Evolutionary conservation across 495 filamentous ascomycete species (phyloP).

Genomic region (Bacidia gigantensis): DNA sequence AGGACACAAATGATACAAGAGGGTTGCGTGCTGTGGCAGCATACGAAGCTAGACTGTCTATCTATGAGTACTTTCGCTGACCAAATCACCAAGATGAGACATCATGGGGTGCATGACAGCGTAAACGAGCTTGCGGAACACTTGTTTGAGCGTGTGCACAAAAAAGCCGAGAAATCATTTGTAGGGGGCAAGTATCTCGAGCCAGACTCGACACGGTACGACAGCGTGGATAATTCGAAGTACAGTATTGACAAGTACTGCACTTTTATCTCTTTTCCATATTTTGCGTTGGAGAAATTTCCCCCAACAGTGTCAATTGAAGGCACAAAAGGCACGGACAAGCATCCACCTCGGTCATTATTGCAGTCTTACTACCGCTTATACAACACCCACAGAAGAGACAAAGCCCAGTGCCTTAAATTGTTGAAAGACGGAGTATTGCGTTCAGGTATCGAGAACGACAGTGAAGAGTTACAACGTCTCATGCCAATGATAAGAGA

Average conservation of each 20-base stretch:
- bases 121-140: slow-evolving; percentile 5
- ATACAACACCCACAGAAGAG: slow-evolving; percentile 2
- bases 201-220: slow-evolving; percentile 6
- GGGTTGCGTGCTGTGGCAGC: neutral
- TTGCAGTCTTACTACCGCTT: slow-evolving; percentile 13
- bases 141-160: neutral
- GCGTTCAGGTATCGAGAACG: neutral
- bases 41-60: neutral
- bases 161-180: slow-evolving; percentile 2
- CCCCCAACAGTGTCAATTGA: neutral
- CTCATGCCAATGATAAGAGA: neutral
- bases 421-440: neutral
- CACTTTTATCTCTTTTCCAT: slow-evolving; percentile 11
- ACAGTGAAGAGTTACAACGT: neutral
- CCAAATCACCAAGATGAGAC: neutral
- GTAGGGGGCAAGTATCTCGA: slow-evolving; percentile 7
- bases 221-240: slow-evolving; percentile 7
- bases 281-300: neutral
- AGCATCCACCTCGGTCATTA: slow-evolving; percentile 12
- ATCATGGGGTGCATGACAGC: neutral
- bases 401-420: slow-evolving; percentile 6
- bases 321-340: neutral
- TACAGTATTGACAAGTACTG: slow-evolving; percentile 7
- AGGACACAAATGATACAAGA: neutral
- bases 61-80: neutral